Evolutionary conservation across 345 rosid species (phyloP), one percentile per base, ranked within the genome.

Genomic region (Ceriops zippeliana): DNA sequence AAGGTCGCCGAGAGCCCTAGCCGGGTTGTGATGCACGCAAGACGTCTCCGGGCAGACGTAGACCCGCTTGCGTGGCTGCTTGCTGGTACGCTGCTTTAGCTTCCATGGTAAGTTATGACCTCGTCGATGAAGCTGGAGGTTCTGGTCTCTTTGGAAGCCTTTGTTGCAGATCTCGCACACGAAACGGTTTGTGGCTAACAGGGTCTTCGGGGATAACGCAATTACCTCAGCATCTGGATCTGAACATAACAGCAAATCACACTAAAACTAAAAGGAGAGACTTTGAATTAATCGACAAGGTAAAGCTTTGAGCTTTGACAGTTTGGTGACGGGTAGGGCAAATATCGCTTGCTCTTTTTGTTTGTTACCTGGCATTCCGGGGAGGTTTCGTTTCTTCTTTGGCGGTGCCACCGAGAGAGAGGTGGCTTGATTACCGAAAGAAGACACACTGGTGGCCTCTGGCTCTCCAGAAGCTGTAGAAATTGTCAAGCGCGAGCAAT

Each of bases 71-170:
- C 84, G 77, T 27, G 81, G 78, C 75, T 87, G 89, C 57, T 83
- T 83, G 65, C 68, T 73, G 35, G 71, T 75, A 64, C 90, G 71
- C 74, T 86, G 92, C 71, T 79, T 81, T 20, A 89, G 89, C 82
- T 86, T 87, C 92, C 92, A 89, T 0, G 96, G 96, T 61, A 89
- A 81, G 83, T 86, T 89, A 60, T 89, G 96, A 15, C 96, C 96
- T 22, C 92, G 80, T 6, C 92, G 85, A 84, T 87, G 92, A 59
- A 87, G 92, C 79, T 87, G 92, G 31, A 89, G 81, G 76, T 89
- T 87, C 76, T 89, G 96, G 72, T 87, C 92, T 13, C 96, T 80
- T 77, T 87, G 96, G 70, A 89, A 87, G 2, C 96, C 92, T 70
- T 89, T 87, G 82, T 67, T 84, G 67, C 96, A 89, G 86, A 89